Percentiles rank a stretch among this genome's conserved stretches.
phyloP scores from a whole-genome alignment of 192 early-diverging fungal species.

The Irineochytrium annulatum region DNA sequence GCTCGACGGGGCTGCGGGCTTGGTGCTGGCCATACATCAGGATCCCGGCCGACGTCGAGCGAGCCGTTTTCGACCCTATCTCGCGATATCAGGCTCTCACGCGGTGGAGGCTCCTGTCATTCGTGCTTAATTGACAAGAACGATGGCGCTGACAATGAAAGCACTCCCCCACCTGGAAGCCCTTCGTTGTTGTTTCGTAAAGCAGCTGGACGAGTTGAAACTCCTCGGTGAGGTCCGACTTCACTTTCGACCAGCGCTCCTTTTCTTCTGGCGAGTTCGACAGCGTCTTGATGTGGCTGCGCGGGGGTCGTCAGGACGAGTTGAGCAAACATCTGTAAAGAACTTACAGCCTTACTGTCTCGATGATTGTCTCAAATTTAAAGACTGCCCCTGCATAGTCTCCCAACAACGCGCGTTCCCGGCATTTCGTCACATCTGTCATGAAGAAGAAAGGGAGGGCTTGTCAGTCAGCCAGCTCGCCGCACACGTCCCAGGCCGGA shows the following conservation, averaged over 20 bases:
- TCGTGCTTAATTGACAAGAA: background rate
- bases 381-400: conserved; percentile 54
- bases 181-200: conserved; percentile 46
- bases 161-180: conserved; percentile 51
- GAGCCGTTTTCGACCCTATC: conserved; percentile 2
- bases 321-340: background rate
- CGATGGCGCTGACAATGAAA: background rate
- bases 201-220: conserved; percentile 52
- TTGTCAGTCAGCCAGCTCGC: no score
- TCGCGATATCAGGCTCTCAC: background rate
- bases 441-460: no score
- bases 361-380: conserved; percentile 51
- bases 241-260: conserved; percentile 39
- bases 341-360: conserved; percentile 39
- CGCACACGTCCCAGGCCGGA: no score
- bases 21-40: conserved; percentile 53
- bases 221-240: conserved; percentile 35
- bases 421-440: conserved; percentile 42
- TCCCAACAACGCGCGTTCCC: conserved; percentile 55
- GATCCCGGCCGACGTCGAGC: conserved; percentile 21
- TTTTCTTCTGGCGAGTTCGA: conserved; percentile 18
- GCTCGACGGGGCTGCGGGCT: conserved; percentile 27
- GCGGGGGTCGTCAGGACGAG: background rate
- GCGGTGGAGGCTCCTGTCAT: background rate
- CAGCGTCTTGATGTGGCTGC: conserved; percentile 43